Conservation (phyloP, 768 basidiomycete genomes). For the Pleurotus ostreatus region DNA sequence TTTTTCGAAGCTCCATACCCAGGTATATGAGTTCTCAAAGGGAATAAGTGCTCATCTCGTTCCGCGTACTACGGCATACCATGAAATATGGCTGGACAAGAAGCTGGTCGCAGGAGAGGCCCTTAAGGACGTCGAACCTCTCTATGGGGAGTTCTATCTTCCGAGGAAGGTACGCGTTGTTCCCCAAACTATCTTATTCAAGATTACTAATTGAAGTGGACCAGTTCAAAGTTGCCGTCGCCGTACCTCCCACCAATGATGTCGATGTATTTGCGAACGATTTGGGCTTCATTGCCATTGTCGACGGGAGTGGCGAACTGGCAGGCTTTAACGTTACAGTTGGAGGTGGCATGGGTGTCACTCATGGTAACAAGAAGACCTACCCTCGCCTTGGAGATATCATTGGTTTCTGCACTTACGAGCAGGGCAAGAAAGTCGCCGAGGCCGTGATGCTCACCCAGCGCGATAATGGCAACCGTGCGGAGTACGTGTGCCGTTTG, state of each 20-base stretch:
- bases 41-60: slow-evolving; percentile 81
- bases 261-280: slow-evolving; percentile 96
- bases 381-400: slow-evolving; percentile 87
- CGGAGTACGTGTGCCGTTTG: slow-evolving; percentile 57
- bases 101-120: slow-evolving; percentile 94
- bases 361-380: slow-evolving; percentile 98
- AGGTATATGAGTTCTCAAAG: slow-evolving; percentile 83
- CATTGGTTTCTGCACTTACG: slow-evolving; percentile 89
- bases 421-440: slow-evolving; percentile 81
- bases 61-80: slow-evolving; percentile 90
- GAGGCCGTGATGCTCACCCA: slow-evolving; percentile 94
- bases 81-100: slow-evolving; percentile 99
- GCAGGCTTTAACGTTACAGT: slow-evolving; percentile 91
- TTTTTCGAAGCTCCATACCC: slow-evolving; percentile 77
- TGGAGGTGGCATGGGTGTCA: slow-evolving; percentile 99
- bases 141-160: slow-evolving; percentile 97
- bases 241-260: slow-evolving; percentile 94
- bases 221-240: slow-evolving; percentile 96
- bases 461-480: slow-evolving; percentile 93
- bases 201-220: slow-evolving; percentile 6
- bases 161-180: slow-evolving; percentile 76
- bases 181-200: not conserved
- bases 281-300: slow-evolving; percentile 94
- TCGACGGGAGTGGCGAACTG: slow-evolving; percentile 69
- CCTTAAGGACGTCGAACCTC: slow-evolving; percentile 89